These are phyloP conservation scores for Quercus agrifolia DNA, from an alignment of 306 rosid genomes.

Conservation along the genomic window DNA sequence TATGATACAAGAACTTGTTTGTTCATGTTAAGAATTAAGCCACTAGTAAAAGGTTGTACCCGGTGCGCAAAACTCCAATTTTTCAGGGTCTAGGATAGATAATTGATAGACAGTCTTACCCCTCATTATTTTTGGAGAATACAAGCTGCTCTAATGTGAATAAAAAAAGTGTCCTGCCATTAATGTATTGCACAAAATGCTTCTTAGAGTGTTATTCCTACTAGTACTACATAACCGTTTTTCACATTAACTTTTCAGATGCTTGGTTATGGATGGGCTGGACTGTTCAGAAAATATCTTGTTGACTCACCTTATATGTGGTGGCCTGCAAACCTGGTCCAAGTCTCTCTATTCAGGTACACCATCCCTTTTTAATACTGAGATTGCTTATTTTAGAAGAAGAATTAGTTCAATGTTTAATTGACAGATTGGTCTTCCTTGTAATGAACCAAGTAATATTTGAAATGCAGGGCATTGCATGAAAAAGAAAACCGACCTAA, in stretches of 20 bases:
- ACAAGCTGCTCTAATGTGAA: too few relatives aligned
- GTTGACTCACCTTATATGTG: conserved; percentile 97
- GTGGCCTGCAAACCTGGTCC: conserved; percentile 91
- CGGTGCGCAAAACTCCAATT: too few relatives aligned
- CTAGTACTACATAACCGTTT: neutral
- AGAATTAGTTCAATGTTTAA: neutral
- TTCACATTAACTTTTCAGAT: conserved; percentile 35
- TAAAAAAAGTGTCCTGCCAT: too few relatives aligned
- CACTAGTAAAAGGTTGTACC: too few relatives aligned
- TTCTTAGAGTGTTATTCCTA: neutral
- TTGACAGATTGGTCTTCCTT: neutral
- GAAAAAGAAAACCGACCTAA: conserved; percentile 75
- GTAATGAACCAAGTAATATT: neutral
- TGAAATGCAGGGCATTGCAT: conserved; percentile 69
- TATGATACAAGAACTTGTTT: neutral
- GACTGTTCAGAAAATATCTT: conserved; percentile 68
- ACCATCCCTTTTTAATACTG: neutral
- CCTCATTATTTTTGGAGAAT: too few relatives aligned
- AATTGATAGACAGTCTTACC: too few relatives aligned
- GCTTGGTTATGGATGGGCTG: conserved; percentile 99
- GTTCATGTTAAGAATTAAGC: too few relatives aligned
- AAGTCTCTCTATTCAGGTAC: conserved; percentile 82
- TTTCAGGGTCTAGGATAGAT: too few relatives aligned
- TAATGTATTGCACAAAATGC: too few relatives aligned
- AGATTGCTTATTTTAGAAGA: neutral